Evolutionary conservation across 305 asterid species (phyloP), one percentile per base, ranked within the genome.

Genomic region (Fraxinus baroniana): DNA sequence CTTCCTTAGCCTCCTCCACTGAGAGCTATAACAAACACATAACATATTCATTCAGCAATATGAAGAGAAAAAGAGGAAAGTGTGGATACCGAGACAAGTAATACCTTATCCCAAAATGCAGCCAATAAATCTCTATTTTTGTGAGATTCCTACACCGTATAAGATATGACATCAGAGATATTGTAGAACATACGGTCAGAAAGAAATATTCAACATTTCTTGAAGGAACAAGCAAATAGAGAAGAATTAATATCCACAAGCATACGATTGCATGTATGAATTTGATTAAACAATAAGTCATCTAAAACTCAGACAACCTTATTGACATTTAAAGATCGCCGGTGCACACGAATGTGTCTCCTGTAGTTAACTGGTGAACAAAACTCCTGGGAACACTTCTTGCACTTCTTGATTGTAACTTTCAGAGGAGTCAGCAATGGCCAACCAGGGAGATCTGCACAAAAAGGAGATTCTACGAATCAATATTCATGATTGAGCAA

Each of bases 41-140:
- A 62, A 83, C 78, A 46, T 33, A 81, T 73, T 79, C 75, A 78
- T 81, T 78, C 57, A 39, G 44, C 46, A 71, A 85, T 6, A 36
- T 18, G 86, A 81, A 71, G 28, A 36, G 78, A 74, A 78, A 79
- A 81, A 44, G 62, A 1, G 73, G 79, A 81, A 46, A 12, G 70
- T 41, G 36, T 74, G 73, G 68, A 82, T 79, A 82, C 24, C 35
- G 41, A 36, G 64, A 77, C 57, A 81, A 84, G 17, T 68, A 71
- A 83, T 88, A 95, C 99, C 95, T 91, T 91, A 86, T 97, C 98
- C 99, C 99, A 97, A 83, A 92, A 97, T 78, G 91, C 94, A 84
- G 97, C 97, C 93, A 97, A 88, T 74, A 89, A 85, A 82, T 89
- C 97, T 86, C 97, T 89, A 60, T 84, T 86, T 85, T 87, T 92